A percentile compares a stretch with the other conserved stretches of the same genome.
phyloP scores from a whole-genome alignment of 1,139 yeast genomes.

The Taphrina communis region DNA sequence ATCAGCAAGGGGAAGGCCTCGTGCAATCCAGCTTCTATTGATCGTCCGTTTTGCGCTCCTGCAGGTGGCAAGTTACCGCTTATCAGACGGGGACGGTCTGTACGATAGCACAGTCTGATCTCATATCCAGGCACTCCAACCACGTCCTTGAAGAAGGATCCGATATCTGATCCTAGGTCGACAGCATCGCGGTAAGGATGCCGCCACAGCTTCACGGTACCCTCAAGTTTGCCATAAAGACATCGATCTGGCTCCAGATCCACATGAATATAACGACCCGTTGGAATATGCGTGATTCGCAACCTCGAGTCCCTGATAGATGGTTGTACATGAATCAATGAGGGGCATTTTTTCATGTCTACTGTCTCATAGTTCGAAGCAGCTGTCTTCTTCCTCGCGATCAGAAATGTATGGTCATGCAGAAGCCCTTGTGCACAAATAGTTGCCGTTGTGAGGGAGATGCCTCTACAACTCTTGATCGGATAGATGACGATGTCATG shows the following conservation, averaged over 20 bases:
- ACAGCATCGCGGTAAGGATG: constrained; percentile 11
- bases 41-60: constrained; percentile 6
- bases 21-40: constrained; percentile 18
- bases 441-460: constrained; percentile 7
- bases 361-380: constrained; percentile 13
- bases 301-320: constrained; percentile 4
- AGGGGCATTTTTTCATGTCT: constrained; percentile 18
- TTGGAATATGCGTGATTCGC: constrained; percentile 10
- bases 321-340: constrained; percentile 24
- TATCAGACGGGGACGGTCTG: constrained; percentile 4
- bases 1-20: constrained; percentile 22
- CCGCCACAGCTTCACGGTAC: constrained; percentile 2
- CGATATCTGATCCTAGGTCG: constrained; percentile 17
- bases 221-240: background rate
- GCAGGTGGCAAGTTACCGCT: constrained; percentile 23
- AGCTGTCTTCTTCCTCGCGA: background rate
- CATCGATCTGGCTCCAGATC: constrained; percentile 17
- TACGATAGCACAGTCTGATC: constrained; percentile 21
- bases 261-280: constrained; percentile 1
- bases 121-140: constrained; percentile 12
- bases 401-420: constrained; percentile 21
- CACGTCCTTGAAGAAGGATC: constrained; percentile 12
- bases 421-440: constrained; percentile 19
- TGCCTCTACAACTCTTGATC: constrained; percentile 19
- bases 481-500: constrained; percentile 20